Percentiles rank a stretch among this genome's conserved stretches.
Conservation (phyloP, 441 rosid genomes). For the Bocquillonia castaneifolia region DNA sequence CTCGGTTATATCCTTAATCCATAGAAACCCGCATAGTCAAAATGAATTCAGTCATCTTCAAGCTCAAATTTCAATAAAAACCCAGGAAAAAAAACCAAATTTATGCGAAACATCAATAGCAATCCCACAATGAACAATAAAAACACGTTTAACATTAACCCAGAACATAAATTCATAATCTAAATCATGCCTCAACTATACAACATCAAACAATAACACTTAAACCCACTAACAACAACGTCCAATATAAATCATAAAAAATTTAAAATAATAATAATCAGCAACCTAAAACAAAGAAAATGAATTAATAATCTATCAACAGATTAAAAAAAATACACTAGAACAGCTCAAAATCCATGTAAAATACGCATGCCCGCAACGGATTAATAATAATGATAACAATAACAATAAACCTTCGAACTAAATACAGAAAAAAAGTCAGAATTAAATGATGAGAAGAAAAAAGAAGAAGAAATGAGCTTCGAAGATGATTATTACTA, state of each 20-base stretch:
- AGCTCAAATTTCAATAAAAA: neutral
- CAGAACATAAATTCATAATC: neutral
- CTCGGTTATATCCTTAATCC: neutral
- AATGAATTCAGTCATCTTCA: neutral
- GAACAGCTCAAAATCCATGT: neutral
- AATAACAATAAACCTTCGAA: conserved; percentile 27
- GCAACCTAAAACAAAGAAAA: neutral
- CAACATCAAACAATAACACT: neutral
- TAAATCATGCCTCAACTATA: neutral
- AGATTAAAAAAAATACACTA: neutral
- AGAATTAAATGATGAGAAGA: neutral
- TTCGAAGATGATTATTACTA: neutral
- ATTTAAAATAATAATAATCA: no score
- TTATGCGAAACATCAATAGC: neutral
- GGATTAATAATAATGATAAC: no score
- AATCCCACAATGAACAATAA: neutral
- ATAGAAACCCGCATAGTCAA: neutral
- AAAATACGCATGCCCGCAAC: no score
- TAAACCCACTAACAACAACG: neutral
- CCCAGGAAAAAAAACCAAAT: neutral
- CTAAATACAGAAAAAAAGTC: neutral
- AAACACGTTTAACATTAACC: neutral
- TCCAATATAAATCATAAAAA: neutral
- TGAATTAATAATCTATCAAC: neutral
- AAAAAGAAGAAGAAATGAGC: neutral